phyloP scores from a whole-genome alignment of 192 early-diverging fungal species.

The Coemansia sp. region DNA sequence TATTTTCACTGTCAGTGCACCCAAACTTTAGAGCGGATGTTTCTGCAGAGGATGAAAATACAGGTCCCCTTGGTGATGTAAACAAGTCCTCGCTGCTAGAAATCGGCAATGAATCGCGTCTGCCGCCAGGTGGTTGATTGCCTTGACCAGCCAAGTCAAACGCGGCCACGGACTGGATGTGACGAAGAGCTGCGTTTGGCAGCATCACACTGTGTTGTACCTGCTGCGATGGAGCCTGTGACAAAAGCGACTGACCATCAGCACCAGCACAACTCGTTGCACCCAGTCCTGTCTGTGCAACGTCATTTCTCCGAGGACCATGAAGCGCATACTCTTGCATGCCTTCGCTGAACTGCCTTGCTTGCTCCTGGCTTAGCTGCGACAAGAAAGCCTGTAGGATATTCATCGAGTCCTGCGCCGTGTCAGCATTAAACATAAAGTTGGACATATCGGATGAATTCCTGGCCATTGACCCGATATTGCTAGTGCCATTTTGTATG shows the following conservation, averaged over 20 bases:
- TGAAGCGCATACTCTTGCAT: slow-evolving; percentile 44
- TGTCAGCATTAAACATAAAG: slow-evolving; percentile 38
- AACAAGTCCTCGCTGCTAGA: slow-evolving; percentile 47
- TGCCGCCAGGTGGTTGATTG: slow-evolving; percentile 14
- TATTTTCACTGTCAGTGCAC: slow-evolving; percentile 11
- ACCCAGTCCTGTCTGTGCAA: not conserved
- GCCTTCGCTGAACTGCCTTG: slow-evolving; percentile 42
- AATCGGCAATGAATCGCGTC: slow-evolving; percentile 44
- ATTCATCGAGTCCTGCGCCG: slow-evolving; percentile 46
- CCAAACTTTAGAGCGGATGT: slow-evolving; percentile 7
- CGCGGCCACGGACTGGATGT: slow-evolving; percentile 21
- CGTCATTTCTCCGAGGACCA: slow-evolving; percentile 7
- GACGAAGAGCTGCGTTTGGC: slow-evolving; percentile 30
- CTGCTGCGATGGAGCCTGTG: not conserved
- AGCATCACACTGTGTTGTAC: slow-evolving; percentile 9
- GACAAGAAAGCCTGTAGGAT: slow-evolving; percentile 48
- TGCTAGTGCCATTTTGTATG: not conserved
- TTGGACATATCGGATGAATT: slow-evolving; percentile 2
- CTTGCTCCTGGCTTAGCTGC: slow-evolving; percentile 47
- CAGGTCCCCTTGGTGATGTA: slow-evolving; percentile 22
- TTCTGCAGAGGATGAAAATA: slow-evolving; percentile 15
- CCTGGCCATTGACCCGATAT: not conserved
- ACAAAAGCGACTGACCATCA: not conserved
- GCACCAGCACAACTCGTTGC: not conserved
- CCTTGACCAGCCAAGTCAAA: slow-evolving; percentile 13